phyloP scores from a whole-genome alignment of 257 asterid species.

The Capsicum pubescens region DNA sequence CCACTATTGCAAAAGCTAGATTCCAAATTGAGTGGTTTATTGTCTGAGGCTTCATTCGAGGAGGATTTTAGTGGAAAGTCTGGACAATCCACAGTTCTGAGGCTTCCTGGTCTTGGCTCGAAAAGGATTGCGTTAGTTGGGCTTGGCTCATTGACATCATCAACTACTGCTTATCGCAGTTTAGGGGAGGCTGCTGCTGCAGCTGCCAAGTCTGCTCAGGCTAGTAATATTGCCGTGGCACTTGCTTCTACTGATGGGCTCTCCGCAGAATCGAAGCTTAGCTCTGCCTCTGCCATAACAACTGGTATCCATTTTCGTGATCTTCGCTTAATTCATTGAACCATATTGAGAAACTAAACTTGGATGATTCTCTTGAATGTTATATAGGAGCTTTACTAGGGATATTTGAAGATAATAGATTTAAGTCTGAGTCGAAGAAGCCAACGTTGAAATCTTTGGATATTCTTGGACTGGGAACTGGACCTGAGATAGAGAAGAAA shows the following conservation, averaged over 20 bases:
- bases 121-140: conserved; percentile 86
- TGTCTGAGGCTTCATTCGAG: conserved; percentile 79
- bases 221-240: conserved; percentile 74
- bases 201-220: conserved; percentile 82
- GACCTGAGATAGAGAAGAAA: conserved; percentile 84
- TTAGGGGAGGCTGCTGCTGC: conserved; percentile 94
- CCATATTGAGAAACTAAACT: conserved; percentile 28
- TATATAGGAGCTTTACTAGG: conserved; percentile 76
- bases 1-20: conserved; percentile 72
- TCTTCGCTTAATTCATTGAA: neutral
- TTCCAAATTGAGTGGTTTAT: conserved; percentile 69
- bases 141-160: conserved; percentile 64
- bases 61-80: conserved; percentile 91
- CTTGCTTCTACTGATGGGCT: conserved; percentile 77
- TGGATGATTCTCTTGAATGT: conserved; percentile 28
- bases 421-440: conserved; percentile 80
- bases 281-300: conserved; percentile 80
- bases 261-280: conserved; percentile 62
- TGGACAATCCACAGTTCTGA: conserved; percentile 82
- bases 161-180: conserved; percentile 66
- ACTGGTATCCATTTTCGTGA: conserved; percentile 52
- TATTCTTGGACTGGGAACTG: conserved; percentile 89
- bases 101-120: conserved; percentile 78
- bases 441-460: conserved; percentile 73
- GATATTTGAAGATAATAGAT: conserved; percentile 84